These are phyloP conservation scores for Globisporangium camurandrum DNA, from an alignment of 352 stramenopile genomes.

Conservation along the genomic window DNA sequence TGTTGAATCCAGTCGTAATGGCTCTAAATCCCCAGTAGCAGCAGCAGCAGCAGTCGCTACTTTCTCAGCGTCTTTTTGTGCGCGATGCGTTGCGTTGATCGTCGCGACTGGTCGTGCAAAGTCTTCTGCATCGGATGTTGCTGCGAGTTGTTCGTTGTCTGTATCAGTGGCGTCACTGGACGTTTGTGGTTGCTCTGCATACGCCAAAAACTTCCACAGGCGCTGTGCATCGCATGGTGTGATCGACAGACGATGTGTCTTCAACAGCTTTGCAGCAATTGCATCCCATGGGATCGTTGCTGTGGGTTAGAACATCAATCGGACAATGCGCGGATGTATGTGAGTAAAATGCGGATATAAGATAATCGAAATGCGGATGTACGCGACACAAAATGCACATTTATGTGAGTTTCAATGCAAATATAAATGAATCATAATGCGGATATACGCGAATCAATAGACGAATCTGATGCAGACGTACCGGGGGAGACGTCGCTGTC, in stretches of 20 bases:
- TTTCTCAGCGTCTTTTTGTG: too few species aligned
- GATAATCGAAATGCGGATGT: too few species aligned
- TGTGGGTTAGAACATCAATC: too few species aligned
- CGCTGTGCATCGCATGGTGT: slow-evolving; percentile 34
- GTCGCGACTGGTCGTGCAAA: background rate
- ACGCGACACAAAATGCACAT: too few species aligned
- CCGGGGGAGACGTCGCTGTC: slow-evolving; percentile 34
- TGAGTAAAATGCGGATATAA: too few species aligned
- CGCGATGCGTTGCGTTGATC: too few species aligned
- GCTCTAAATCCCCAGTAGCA: background rate
- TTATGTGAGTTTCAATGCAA: too few species aligned
- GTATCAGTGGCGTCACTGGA: background rate
- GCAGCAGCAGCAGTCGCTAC: background rate
- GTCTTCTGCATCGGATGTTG: background rate
- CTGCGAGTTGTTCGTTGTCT: background rate
- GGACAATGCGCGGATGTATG: too few species aligned
- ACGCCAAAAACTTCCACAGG: slow-evolving; percentile 76
- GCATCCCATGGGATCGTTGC: slow-evolving; percentile 37
- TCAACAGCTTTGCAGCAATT: slow-evolving; percentile 30
- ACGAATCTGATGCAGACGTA: too few species aligned
- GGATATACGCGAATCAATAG: too few species aligned
- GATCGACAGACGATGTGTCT: slow-evolving; percentile 27
- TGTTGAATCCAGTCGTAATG: background rate
- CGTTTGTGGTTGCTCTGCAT: slow-evolving; percentile 19
- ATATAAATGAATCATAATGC: too few species aligned